Percentiles rank a stretch among this genome's conserved stretches.
Conservation (phyloP, 2,329 filamentous ascomycete genomes). For the Saccharata proteae region DNA sequence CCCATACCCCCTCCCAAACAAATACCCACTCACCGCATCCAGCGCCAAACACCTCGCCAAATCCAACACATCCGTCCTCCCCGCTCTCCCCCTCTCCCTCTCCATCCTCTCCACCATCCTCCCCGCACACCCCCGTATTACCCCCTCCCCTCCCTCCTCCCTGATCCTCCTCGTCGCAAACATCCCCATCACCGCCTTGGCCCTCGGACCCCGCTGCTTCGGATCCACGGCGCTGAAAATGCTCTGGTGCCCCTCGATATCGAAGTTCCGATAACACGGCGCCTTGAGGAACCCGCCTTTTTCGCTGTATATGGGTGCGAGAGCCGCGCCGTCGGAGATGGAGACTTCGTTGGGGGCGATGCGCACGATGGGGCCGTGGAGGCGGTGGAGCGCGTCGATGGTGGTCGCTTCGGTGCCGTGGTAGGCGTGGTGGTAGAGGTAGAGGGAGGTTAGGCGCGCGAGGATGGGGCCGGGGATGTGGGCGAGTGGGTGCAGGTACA, state of each 20-base stretch:
- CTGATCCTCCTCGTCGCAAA: conserved; percentile 38
- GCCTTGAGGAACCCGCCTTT: conserved; percentile 44
- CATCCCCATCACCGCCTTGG: conserved; percentile 38
- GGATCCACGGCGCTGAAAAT: conserved; percentile 39
- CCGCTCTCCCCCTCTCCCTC: conserved; percentile 18
- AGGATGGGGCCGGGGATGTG: conserved; percentile 8
- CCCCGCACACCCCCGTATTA: conserved; percentile 31
- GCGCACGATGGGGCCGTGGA: conserved; percentile 21
- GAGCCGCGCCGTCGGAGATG: conserved; percentile 17
- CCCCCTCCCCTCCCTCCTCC: conserved; percentile 22
- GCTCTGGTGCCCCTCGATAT: conserved; percentile 42
- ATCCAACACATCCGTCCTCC: conserved; percentile 37
- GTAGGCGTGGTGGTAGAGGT: conserved; percentile 5
- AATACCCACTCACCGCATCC: conserved; percentile 42
- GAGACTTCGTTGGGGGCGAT: conserved; percentile 20
- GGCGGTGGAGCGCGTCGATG: conserved; percentile 24
- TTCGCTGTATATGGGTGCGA: conserved; percentile 20
- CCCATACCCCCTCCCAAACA: conserved; percentile 41
- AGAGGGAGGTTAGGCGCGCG: conserved; percentile 4
- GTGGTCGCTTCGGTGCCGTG: conserved; percentile 5
- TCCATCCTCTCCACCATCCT: conserved; percentile 30
- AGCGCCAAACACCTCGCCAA: conserved; percentile 38
- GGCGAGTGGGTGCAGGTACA: conserved; percentile 15
- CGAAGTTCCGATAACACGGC: conserved; percentile 42
- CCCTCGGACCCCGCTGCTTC: conserved; percentile 30